phyloP scores from a whole-genome alignment of 2,329 filamentous ascomycete genomes.

The Ceratocystis papillata region DNA sequence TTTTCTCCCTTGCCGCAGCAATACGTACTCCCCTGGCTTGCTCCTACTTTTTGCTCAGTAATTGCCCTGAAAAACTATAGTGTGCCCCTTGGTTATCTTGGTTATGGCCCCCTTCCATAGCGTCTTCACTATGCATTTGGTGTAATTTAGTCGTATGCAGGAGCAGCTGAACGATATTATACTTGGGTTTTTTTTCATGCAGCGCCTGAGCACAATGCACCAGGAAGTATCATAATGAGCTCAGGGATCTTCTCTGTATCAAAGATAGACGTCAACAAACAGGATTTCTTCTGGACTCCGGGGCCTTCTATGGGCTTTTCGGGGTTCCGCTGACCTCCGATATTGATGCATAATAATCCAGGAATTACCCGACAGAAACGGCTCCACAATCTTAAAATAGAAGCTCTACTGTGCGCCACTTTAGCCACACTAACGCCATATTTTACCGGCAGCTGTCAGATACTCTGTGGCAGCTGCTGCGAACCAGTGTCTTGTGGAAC shows the following conservation, averaged over 20 bases:
- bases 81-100: too few species aligned
- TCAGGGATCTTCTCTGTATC: background rate
- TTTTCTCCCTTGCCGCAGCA: background rate
- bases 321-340: constrained; percentile 11
- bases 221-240: background rate
- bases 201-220: background rate
- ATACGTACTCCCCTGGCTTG: background rate
- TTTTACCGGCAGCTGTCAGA: background rate
- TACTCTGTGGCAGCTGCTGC: background rate
- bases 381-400: background rate
- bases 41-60: background rate
- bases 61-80: background rate
- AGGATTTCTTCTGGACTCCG: constrained; percentile 7
- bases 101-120: background rate
- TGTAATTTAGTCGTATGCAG: background rate
- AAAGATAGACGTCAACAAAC: background rate
- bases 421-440: background rate
- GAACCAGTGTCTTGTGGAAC: background rate
- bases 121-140: background rate
- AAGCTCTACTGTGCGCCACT: background rate
- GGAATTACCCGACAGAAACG: background rate
- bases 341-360: background rate
- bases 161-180: background rate
- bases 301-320: background rate
- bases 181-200: background rate